Conservation (phyloP, 306 rosid genomes). For the Vachellia pachyceras region DNA sequence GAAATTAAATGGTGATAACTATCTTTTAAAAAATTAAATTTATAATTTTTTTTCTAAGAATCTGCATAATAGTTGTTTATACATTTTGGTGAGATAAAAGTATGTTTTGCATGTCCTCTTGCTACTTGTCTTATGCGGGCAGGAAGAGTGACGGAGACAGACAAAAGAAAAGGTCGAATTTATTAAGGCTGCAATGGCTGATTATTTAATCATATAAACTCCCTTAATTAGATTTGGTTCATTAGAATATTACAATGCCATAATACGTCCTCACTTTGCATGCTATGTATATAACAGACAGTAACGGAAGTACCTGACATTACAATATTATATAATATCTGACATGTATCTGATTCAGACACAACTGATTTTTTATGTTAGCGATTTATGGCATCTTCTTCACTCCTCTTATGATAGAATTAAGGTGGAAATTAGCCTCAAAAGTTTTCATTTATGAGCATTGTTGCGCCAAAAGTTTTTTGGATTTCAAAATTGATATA, state of each 20-base stretch:
- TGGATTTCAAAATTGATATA: too few relatives aligned
- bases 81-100: background rate
- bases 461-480: too few relatives aligned
- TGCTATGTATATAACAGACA: conserved; percentile 10
- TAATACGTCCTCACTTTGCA: conserved; percentile 11
- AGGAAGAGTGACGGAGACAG: background rate
- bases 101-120: conserved; percentile 5
- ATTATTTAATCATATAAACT: background rate
- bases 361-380: background rate
- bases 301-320: background rate
- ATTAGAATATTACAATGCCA: background rate
- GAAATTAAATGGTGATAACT: background rate
- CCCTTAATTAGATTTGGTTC: background rate
- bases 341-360: background rate
- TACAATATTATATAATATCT: background rate
- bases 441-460: too few relatives aligned
- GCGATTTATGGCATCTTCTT: background rate
- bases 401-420: background rate
- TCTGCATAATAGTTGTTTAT: background rate
- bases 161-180: conserved; percentile 1
- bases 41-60: background rate
- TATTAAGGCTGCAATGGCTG: background rate
- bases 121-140: conserved; percentile 3
- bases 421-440: too few relatives aligned
- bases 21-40: background rate